Conservation (phyloP, 257 asterid species). For the Lycium ferocissimum region DNA sequence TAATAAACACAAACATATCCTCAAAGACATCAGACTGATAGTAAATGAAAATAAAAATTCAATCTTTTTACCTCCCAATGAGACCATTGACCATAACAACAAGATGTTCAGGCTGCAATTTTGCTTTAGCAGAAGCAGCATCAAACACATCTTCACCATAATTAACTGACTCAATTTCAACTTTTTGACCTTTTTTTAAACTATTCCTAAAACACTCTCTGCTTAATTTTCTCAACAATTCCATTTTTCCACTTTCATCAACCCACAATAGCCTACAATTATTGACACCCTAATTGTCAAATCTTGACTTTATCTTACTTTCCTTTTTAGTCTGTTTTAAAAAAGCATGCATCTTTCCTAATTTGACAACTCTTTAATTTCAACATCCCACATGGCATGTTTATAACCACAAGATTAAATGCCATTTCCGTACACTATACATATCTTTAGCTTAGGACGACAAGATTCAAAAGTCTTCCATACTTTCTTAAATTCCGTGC, state of each 20-base stretch:
- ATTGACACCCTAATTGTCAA: conserved; percentile 35
- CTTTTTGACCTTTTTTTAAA: conserved; percentile 53
- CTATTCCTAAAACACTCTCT: conserved; percentile 63
- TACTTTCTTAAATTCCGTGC: no score
- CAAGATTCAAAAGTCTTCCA: no score
- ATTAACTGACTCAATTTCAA: conserved; percentile 59
- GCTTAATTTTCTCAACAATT: conserved; percentile 52
- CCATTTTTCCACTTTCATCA: conserved; percentile 59
- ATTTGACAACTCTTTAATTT: no score
- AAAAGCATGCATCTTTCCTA: no score
- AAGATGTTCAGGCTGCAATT: conserved; percentile 72
- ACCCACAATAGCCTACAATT: conserved; percentile 45
- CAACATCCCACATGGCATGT: no score
- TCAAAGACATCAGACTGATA: background rate
- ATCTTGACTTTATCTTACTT: conserved; percentile 14
- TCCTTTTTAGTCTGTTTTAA: no score
- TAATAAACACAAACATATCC: background rate
- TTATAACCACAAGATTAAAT: no score
- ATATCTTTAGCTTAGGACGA: no score
- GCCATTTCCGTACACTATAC: no score
- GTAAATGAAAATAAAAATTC: background rate
- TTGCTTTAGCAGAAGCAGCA: conserved; percentile 58
- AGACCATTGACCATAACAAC: conserved; percentile 87
- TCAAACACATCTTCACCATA: conserved; percentile 81
- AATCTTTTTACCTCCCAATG: conserved; percentile 65